Base-by-base conservation (phyloP, 176 grass and related monocot genomes). In the Musa acuminata region DNA sequence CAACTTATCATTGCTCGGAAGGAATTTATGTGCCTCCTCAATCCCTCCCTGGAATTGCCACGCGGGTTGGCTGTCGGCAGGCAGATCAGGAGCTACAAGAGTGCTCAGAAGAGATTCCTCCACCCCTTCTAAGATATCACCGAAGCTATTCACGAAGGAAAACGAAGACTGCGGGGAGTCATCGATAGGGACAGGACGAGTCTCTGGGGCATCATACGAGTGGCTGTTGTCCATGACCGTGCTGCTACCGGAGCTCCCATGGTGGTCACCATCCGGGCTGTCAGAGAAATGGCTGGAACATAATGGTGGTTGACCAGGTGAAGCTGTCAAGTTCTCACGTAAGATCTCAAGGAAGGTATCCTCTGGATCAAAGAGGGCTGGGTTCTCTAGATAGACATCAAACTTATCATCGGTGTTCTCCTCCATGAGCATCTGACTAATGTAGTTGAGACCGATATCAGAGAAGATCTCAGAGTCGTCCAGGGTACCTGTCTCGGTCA, bases 321-420 rank as follows among this genome's bases (percentile, higher is more conserved):
- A 87, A 16, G 55, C 19, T 7, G 74, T n/a, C 16, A 62, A 50
- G 4, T 55, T 75, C 54, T 86, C 87, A 49, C 70, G 75, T 55
- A 98, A 82, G 71, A 98, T 98, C 63, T 93, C 90, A 62, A 87
- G 78, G 65, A 93, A 93, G 66, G 88, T 88, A 70, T 83, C 87
- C 85, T 98, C 86, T 20, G 86, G 84, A 29, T 88, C 90, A 64
- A 94, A 77, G 80, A 98, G 80, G 51, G 62, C 90, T 19, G 78
- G 78, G 43, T 87, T 86, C 78, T 83, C 87, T 55, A 85, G 89
- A 75, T 86, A 88, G 79, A 88, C 85, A 22, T 97, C 90, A 78
- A 94, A 94, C 75, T 94, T 94, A n/a, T 87, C 88, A 76, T 94
- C 95, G 67, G 91, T 91, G 80, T 91, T 91, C 85, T 91, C 94